Conservation (phyloP, 139 green algal genomes). For the Gonium pectorale region DNA sequence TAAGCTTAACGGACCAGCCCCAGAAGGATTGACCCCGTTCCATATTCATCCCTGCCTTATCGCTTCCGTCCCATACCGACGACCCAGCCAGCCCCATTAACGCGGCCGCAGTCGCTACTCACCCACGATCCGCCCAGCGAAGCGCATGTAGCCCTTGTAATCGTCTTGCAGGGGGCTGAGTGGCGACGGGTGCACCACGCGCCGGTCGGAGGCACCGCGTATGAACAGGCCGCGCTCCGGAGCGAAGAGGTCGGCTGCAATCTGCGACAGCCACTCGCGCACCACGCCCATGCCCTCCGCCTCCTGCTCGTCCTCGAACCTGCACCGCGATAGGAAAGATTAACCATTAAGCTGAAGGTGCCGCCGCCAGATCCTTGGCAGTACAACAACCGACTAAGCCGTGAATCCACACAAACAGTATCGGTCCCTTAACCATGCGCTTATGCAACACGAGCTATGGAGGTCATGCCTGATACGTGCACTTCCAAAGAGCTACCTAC, state of each 20-base stretch:
- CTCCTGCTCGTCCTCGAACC: constrained; percentile 51
- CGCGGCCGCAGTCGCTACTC: too few species aligned
- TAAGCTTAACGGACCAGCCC: too few species aligned
- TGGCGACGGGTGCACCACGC: constrained; percentile 14
- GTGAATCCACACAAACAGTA: neutral
- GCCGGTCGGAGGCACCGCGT: constrained; percentile 4
- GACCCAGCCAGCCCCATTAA: too few species aligned
- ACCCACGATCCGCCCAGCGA: constrained; percentile 43
- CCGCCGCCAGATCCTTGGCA: too few species aligned
- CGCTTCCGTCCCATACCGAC: too few species aligned
- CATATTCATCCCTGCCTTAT: too few species aligned
- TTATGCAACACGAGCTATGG: too few species aligned
- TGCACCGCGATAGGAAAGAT: neutral
- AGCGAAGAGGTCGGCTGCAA: constrained; percentile 24
- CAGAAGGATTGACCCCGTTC: too few species aligned
- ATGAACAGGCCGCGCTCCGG: constrained; percentile 30
- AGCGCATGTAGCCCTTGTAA: constrained; percentile 40
- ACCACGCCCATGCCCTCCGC: constrained; percentile 43
- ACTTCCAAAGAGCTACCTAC: too few species aligned
- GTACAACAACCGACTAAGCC: neutral
- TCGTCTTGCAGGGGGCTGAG: constrained; percentile 25
- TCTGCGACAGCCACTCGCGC: constrained; percentile 44
- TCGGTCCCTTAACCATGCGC: too few species aligned
- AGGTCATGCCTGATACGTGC: neutral
- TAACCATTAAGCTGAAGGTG: too few species aligned